Evolutionary conservation across 139 green algal species (phyloP), one percentile per base, ranked within the genome.

Genomic region (Mychonastes homosphaera): DNA sequence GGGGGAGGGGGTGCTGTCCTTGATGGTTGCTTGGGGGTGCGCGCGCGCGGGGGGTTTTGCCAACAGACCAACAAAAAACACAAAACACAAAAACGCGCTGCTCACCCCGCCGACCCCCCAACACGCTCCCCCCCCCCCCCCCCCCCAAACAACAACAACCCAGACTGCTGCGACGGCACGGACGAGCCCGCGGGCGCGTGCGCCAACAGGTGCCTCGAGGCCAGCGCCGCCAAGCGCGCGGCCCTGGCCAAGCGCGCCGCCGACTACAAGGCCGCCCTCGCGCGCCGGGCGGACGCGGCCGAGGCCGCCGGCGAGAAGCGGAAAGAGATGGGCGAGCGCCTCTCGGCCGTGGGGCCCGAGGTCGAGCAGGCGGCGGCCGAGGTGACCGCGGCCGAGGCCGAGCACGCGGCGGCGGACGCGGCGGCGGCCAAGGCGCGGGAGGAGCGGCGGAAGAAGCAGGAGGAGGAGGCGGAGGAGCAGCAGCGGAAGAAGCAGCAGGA

Each of bases 91-190:
- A 44, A 44, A 49, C 26, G 4, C 2, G 30, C 23, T 23, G 9
- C n/a, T 40, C 12, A 43, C 18, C 47, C 8, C 4, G 8, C 29
- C 18, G 18, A 24, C 27, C 9, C 12, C 39, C 15, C 19, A n/a
- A 51, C 44, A 30, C 49, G 15, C 7, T n/a, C 26, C 29, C 16
- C 32, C 29, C 28, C 9, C 21, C 48, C 7, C 19, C 16, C 49
- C 26, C 39, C 29, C 49, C 3, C 12, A 6, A 23, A 3, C 46
- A 32, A 9, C 38, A 44, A 44, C 15, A 13, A 44, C 55, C 56
- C 73, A 92, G 85, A 96, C 54, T 96, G 89, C 74, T 96, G 89
- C 45, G 89, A 96, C 70, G 89, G 89, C 24, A 71, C 66, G 1
- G 89, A 96, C 50, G 89, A 96, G 71, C 34, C 55, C 0, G 39